Conservation (phyloP, 164 flowering plant species). For the Liriodendron chinense region DNA sequence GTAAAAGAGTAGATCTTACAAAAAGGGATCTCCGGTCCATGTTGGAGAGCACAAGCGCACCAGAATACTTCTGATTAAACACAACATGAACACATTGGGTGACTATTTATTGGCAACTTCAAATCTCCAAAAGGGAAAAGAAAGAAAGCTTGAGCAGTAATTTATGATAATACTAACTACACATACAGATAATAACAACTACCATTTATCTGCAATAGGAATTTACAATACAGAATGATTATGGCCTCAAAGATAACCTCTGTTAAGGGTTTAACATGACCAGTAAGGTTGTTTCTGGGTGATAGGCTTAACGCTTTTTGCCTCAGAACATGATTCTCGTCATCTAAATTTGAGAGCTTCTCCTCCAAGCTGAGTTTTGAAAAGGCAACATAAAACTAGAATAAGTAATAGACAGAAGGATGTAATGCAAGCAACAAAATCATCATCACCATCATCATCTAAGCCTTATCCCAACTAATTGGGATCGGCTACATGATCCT, state of each 20-base stretch:
- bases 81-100: constrained; percentile 4
- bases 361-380: constrained; percentile 59
- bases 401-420: neutral
- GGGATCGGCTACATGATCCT: no score
- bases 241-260: constrained; percentile 42
- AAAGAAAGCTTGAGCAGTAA: no score
- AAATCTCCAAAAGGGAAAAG: neutral
- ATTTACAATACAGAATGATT: neutral
- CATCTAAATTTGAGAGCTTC: constrained; percentile 68
- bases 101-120: neutral
- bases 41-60: constrained; percentile 38
- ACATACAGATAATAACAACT: neutral
- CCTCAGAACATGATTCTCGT: constrained; percentile 83
- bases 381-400: neutral
- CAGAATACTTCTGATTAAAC: constrained; percentile 55
- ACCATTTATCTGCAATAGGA: neutral
- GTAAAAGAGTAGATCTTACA: constrained; percentile 49
- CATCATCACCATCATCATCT: neutral
- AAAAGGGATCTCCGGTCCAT: constrained; percentile 46
- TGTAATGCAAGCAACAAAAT: neutral
- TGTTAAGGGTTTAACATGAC: constrained; percentile 42
- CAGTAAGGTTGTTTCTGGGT: constrained; percentile 51
- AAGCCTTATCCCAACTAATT: no score
- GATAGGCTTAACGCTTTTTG: constrained; percentile 65
- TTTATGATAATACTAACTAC: neutral